These are phyloP conservation scores for Monilinia vaccinii-corymbosi DNA, from an alignment of 2,329 filamentous ascomycete species.

Conservation along the genomic window DNA sequence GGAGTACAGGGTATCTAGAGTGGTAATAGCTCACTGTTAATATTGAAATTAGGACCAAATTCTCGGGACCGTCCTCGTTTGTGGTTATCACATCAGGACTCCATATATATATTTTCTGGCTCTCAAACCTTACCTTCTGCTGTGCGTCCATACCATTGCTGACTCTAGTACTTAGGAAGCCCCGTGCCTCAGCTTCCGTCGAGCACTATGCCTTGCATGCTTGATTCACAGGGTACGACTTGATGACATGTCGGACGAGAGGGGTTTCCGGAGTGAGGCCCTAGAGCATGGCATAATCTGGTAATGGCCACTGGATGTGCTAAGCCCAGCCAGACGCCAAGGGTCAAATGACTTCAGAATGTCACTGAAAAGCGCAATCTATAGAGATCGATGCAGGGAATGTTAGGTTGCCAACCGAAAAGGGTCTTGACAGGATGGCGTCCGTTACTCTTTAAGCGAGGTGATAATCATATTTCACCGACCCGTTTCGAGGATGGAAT, in stretches of 20 bases:
- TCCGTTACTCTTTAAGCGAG: no score
- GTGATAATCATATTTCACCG: neutral
- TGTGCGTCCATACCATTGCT: neutral
- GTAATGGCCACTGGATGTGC: neutral
- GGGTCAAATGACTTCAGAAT: neutral
- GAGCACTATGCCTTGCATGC: neutral
- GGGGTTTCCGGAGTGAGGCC: no score
- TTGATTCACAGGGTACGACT: neutral
- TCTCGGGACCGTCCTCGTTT: neutral
- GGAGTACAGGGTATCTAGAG: neutral
- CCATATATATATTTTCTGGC: neutral
- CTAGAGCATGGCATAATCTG: neutral
- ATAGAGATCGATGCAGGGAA: no score
- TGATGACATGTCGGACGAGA: neutral
- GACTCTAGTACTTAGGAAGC: neutral
- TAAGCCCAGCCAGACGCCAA: neutral
- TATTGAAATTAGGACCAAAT: neutral
- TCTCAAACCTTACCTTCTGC: neutral
- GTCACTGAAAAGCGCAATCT: no score
- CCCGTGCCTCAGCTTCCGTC: neutral
- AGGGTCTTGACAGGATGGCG: neutral
- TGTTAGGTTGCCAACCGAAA: no score
- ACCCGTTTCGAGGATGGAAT: neutral
- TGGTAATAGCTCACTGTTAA: neutral
- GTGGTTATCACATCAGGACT: no score